Base-by-base conservation (phyloP, 768 basidiomycete species). In the Boletus pseudo-olivaceus region DNA sequence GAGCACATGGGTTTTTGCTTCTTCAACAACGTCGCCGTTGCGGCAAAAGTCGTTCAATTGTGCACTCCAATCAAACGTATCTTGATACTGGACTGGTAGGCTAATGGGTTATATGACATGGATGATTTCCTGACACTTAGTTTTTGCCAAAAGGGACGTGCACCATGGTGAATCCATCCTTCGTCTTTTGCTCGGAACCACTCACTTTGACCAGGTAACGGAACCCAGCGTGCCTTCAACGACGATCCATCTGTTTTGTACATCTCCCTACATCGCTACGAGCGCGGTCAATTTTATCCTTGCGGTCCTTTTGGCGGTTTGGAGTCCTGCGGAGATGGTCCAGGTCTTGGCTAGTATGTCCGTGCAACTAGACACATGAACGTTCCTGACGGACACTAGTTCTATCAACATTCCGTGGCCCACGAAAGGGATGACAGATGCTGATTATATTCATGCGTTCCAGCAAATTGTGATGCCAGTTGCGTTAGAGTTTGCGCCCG, bases 1-100 rank as follows among this genome's bases (percentile, higher is more conserved):
- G 89, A 95, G 67, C 90, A 93, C 59, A 98, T 98, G 95, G 97
- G 97, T 1, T 99, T 99, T 70, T 98, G 97, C 72, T 97, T 99
- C 76, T 97, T 94, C 76, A 99, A 99, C 71, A 99, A 99, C 66
- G 94, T 96, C 33, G 88, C 97, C 1, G 90, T 99, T 15, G 95
- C 95, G 1, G 82, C 92, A 19, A 83, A 84, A 63, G 89, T 93
- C 26, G 84, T 90, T 19, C 87, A 91, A 67, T 74, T 87, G 57
- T 62, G 77, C 51, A 88, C 89, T 2, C 66, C 78, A 7, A 73
- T 92, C 55, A 90, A 87, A 69, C 90, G 81, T 66, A 85, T 98
- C 14, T 66, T 99, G 58, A 98, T 99, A 60, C 73, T 99, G 30
- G 97, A 99, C 67, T 99, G 97, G 96, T 97, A 65, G 60, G 87